phyloP scores from a whole-genome alignment of 768 basidiomycete species.

The Rhizopogon sp. region DNA sequence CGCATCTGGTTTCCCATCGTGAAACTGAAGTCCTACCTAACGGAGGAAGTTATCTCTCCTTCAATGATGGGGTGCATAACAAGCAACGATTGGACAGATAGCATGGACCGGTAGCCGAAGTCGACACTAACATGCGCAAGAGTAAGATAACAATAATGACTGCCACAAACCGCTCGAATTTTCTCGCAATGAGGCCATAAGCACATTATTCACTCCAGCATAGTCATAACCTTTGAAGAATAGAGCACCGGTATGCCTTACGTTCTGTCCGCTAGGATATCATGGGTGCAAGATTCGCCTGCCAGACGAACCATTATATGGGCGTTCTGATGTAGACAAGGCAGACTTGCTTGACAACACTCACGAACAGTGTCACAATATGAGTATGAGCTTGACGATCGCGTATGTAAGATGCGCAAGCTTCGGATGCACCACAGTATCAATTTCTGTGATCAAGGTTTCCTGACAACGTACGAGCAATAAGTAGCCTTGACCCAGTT shows the following conservation, averaged over 20 bases:
- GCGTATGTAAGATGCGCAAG: not conserved
- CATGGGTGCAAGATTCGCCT: constrained; percentile 79
- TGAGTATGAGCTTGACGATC: not conserved
- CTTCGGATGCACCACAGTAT: constrained; percentile 60
- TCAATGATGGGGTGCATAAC: constrained; percentile 93
- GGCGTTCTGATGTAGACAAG: not conserved
- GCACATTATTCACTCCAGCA: constrained; percentile 75
- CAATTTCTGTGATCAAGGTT: constrained; percentile 44
- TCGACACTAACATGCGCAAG: constrained; percentile 60
- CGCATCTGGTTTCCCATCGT: not conserved
- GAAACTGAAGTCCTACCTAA: constrained; percentile 46
- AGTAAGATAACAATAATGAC: not conserved
- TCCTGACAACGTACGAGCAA: not conserved
- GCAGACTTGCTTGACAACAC: constrained; percentile 66
- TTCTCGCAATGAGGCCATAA: constrained; percentile 90
- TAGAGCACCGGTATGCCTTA: constrained; percentile 22
- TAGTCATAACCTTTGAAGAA: constrained; percentile 35
- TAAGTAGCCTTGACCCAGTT: not conserved
- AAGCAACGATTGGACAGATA: constrained; percentile 95
- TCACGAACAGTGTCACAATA: constrained; percentile 72
- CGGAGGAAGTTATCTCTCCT: constrained; percentile 83
- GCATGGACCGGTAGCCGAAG: constrained; percentile 92
- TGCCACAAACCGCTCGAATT: constrained; percentile 32
- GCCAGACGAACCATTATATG: constrained; percentile 2
- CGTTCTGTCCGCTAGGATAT: constrained; percentile 87